Conservation (phyloP, 257 asterid genomes). For the Asclepias syriaca region DNA sequence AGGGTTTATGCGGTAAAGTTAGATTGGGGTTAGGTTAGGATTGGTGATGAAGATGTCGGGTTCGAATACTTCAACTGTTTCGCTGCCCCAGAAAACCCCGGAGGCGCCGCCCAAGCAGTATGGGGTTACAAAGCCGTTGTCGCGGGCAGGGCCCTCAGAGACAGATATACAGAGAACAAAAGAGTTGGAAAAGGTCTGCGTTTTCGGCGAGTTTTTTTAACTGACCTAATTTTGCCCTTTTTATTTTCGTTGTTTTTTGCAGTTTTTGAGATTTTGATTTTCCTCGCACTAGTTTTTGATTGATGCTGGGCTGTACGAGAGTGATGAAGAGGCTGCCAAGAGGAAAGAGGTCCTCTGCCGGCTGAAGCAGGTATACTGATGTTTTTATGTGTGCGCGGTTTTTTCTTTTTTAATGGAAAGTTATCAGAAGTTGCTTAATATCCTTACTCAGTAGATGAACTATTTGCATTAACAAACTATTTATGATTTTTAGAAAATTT, state of each 20-base stretch:
- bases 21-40: conserved; percentile 10
- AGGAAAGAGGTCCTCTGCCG: conserved; percentile 65
- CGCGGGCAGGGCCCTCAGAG: conserved; percentile 65
- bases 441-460: background rate
- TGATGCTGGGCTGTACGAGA: conserved; percentile 73
- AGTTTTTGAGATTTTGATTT: conserved; percentile 18
- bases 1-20: background rate
- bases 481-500: background rate
- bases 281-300: conserved; percentile 49
- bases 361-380: conserved; percentile 56
- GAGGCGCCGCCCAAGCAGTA: conserved; percentile 42
- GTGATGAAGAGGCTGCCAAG: conserved; percentile 60
- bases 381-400: background rate
- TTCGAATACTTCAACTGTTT: conserved; percentile 12
- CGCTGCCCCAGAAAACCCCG: conserved; percentile 5
- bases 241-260: background rate
- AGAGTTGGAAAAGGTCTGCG: conserved; percentile 74
- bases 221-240: background rate
- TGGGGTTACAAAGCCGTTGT: conserved; percentile 76
- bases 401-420: background rate
- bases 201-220: background rate
- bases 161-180: conserved; percentile 51
- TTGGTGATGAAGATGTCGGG: conserved; percentile 17
- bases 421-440: background rate
- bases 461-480: background rate